phyloP scores from a whole-genome alignment of 192 early-diverging fungal genomes.

The Coemansia sp. region DNA sequence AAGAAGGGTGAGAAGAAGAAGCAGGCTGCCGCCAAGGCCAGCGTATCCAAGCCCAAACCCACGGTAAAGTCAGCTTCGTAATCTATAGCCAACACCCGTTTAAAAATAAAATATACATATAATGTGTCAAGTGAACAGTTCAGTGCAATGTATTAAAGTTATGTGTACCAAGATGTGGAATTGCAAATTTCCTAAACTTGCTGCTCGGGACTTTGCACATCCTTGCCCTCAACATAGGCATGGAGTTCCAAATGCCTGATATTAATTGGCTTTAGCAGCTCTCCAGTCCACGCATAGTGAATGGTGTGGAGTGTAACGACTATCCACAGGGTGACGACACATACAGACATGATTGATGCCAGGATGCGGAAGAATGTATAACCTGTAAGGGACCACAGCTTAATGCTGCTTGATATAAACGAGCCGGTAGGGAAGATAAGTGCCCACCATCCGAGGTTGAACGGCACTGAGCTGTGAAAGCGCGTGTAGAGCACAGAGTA shows the following conservation, averaged over 20 bases:
- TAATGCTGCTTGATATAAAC: constrained; percentile 27
- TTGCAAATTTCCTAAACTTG: background rate
- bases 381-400: constrained; percentile 22
- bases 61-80: background rate
- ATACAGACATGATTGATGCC: constrained; percentile 34
- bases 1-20: constrained; percentile 71
- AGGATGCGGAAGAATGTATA: constrained; percentile 45
- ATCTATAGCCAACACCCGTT: background rate
- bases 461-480: constrained; percentile 34
- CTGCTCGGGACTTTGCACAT: background rate
- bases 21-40: constrained; percentile 6
- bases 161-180: background rate
- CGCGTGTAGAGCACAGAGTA: constrained; percentile 37
- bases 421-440: constrained; percentile 58
- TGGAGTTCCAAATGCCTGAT: constrained; percentile 29
- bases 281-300: constrained; percentile 44
- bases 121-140: too few relatives aligned
- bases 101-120: background rate
- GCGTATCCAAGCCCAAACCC: constrained; percentile 7
- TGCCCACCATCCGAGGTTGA: constrained; percentile 63
- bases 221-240: background rate
- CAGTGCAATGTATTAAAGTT: background rate
- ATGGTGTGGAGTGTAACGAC: constrained; percentile 28
- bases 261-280: constrained; percentile 39
- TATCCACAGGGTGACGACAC: constrained; percentile 36